Evolutionary conservation across 192 early-diverging fungal genomes (phyloP), one percentile per base, ranked within the genome.

Genomic region (Radiomyces spectabilis): DNA sequence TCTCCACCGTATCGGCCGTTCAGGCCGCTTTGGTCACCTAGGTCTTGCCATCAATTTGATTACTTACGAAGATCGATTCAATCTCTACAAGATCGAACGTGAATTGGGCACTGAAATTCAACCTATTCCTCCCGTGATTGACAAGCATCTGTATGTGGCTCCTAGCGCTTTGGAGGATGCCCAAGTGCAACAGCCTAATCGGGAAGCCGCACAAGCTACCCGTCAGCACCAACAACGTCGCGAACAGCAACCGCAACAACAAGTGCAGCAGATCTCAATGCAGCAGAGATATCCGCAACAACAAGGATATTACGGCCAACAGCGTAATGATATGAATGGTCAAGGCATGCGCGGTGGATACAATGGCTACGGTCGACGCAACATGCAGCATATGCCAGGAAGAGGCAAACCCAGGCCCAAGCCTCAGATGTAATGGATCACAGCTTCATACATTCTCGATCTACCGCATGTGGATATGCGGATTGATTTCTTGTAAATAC

Each of bases 1-100:
- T 66, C 76, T 99, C 31, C 96, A 99, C 73, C 88, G 96, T 55
- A 99, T 99, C 64, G 96, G 96, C 50, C 88, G 96, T 63, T 94
- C 91, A 38, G 96, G 96, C 10, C 86, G 94, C 50, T 99, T 93
- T 66, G 95, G 88, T 39, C 94, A 96, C 69, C 77, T 96, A 34
- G 95, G 94, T 55, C 73, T 97, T 15, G 96, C 96, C 15, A 99
- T 99, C 74, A 99, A 99, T 69, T 72, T 99, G 57, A 92, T 99
- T 53, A 99, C 96, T 1, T 92, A 94, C 61, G 96, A 99, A 53
- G 96, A 99, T 73, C 82, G 92, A 40, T 95, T 89, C 73, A 97
- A 96, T 72, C 81, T 99, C 55, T 97, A 97, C 80, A 85, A 86
- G 69, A 97, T 99, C 52, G 96, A 99, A 74, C 92, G 96, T 60